Conservation (phyloP, 371 early-diverging fungal species). For the Fennellomyces sp. region DNA sequence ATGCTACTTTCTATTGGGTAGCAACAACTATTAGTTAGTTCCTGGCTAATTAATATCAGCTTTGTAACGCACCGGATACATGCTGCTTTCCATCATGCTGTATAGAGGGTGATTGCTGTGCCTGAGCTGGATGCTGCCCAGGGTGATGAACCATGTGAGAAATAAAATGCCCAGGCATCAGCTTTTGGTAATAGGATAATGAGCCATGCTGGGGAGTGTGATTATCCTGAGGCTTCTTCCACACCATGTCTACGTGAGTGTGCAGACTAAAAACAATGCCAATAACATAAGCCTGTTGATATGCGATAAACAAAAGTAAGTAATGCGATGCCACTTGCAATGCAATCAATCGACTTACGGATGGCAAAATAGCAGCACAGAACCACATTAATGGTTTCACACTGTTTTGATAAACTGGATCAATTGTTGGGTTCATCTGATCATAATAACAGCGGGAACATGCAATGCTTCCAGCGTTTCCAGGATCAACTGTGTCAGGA, state of each 20-base stretch:
- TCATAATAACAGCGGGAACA: constrained; percentile 69
- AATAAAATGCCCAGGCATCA: constrained; percentile 46
- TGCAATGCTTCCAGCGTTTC: constrained; percentile 37
- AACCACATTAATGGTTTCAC: constrained; percentile 89
- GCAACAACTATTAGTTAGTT: too few relatives aligned
- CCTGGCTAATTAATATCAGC: too few relatives aligned
- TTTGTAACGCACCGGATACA: too few relatives aligned
- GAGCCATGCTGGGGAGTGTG: constrained; percentile 14
- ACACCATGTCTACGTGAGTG: constrained; percentile 91
- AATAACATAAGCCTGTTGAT: constrained; percentile 75
- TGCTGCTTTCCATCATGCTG: constrained; percentile 6
- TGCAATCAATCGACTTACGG: constrained; percentile 39
- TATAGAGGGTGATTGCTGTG: not conserved
- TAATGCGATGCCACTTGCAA: not conserved
- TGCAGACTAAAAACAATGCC: constrained; percentile 94
- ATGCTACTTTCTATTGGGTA: not conserved
- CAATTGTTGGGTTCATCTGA: constrained; percentile 73
- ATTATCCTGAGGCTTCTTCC: constrained; percentile 57
- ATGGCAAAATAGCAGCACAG: constrained; percentile 84
- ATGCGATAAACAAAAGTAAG: too few relatives aligned
- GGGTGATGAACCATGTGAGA: constrained; percentile 46
- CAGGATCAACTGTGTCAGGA: constrained; percentile 29
- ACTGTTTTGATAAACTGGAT: constrained; percentile 80
- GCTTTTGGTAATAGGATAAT: constrained; percentile 30
- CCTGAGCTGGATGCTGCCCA: constrained; percentile 9